A percentile compares a stretch with the other conserved stretches of the same genome.
Conservation (phyloP, 2,329 filamentous ascomycete genomes). For the Akanthomyces dipterigenus region DNA sequence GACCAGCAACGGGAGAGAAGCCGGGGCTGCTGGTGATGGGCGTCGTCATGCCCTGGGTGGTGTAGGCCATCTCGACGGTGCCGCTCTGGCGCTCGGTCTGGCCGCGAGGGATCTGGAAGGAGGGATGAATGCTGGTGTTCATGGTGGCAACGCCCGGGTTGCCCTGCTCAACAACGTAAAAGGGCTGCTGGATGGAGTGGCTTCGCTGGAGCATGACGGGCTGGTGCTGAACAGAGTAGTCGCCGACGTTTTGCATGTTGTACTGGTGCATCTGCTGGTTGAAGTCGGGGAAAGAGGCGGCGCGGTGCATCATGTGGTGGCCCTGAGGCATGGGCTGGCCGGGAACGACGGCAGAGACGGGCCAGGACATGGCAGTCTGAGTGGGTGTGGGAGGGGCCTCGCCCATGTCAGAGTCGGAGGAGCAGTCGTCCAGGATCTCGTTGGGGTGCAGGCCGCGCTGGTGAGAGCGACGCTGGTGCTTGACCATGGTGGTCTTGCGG, state of each 20-base stretch:
- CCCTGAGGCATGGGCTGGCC: slow-evolving; percentile 31
- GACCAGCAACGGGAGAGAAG: slow-evolving; percentile 49
- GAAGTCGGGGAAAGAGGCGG: slow-evolving; percentile 50
- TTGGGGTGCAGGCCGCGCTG: slow-evolving; percentile 51
- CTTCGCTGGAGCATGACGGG: slow-evolving; percentile 39
- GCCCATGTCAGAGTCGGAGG: slow-evolving; percentile 50
- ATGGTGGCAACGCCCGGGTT: slow-evolving; percentile 57
- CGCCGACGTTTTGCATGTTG: slow-evolving; percentile 34
- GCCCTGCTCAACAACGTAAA: slow-evolving; percentile 55
- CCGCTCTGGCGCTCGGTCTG: slow-evolving; percentile 36
- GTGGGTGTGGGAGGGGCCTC: slow-evolving; percentile 53
- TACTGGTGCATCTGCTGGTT: slow-evolving; percentile 41
- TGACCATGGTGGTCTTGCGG: slow-evolving; percentile 65
- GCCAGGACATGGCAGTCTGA: slow-evolving; percentile 46
- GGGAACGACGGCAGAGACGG: slow-evolving; percentile 34
- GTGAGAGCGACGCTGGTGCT: slow-evolving; percentile 57
- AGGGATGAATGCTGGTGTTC: slow-evolving; percentile 45
- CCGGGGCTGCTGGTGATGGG: slow-evolving; percentile 53
- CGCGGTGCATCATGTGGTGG: slow-evolving; percentile 38
- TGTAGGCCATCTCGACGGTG: slow-evolving; percentile 43
- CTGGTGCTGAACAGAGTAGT: slow-evolving; percentile 33
- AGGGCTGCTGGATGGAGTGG: slow-evolving; percentile 39
- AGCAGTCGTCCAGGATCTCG: slow-evolving; percentile 46
- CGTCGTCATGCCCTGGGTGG: slow-evolving; percentile 38
- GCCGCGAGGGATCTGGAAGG: slow-evolving; percentile 47